Conservation (phyloP, 495 filamentous ascomycete species). For the Aspergillus funiculosus region DNA sequence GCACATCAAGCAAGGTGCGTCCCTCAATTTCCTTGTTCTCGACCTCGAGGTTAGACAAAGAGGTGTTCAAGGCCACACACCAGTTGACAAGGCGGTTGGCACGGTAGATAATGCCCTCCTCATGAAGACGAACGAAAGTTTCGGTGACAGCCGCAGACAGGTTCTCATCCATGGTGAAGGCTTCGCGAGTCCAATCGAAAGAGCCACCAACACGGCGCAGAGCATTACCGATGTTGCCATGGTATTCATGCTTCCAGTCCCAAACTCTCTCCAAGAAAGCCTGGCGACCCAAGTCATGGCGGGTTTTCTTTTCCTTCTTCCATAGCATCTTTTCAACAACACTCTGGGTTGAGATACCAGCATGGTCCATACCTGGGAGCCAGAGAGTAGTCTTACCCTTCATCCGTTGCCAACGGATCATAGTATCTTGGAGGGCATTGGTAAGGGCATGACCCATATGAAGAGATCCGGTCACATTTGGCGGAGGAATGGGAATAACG, state of each 20-base stretch:
- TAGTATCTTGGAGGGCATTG: constrained; percentile 63
- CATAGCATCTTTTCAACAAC: constrained; percentile 75
- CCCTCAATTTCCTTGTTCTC: constrained; percentile 66
- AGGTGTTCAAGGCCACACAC: constrained; percentile 68
- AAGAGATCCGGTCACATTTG: constrained; percentile 68
- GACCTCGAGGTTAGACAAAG: constrained; percentile 71
- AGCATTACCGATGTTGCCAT: constrained; percentile 54
- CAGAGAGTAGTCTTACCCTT: constrained; percentile 63
- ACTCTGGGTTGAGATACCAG: constrained; percentile 69
- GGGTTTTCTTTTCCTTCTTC: constrained; percentile 58
- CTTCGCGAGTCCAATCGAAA: constrained; percentile 61
- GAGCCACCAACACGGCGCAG: constrained; percentile 56
- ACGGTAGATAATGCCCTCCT: constrained; percentile 72
- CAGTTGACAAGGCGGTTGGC: constrained; percentile 74
- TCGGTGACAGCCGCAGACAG: constrained; percentile 63
- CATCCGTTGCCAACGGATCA: constrained; percentile 68
- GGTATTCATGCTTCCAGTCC: constrained; percentile 69
- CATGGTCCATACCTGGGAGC: constrained; percentile 72
- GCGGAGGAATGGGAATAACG: constrained; percentile 69
- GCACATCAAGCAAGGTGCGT: constrained; percentile 60
- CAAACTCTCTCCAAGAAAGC: constrained; percentile 55
- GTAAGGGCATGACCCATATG: constrained; percentile 69
- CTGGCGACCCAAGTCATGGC: constrained; percentile 60
- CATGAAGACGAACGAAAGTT: constrained; percentile 66
- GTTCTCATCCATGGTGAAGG: constrained; percentile 68